Evolutionary conservation across 192 early-diverging fungal genomes (phyloP).

Genomic region (Linnemannia exigua): DNA sequence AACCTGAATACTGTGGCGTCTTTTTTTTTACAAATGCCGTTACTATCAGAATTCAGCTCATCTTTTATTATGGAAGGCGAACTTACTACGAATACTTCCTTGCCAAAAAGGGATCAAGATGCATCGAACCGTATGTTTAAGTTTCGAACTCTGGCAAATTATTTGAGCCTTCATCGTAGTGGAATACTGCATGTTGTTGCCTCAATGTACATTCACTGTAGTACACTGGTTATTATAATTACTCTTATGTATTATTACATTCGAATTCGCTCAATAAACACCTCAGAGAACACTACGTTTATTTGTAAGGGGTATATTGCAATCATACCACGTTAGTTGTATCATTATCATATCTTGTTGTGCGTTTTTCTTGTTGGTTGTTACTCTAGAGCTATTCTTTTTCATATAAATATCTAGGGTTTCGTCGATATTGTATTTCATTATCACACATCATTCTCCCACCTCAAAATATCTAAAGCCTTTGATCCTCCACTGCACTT

Average conservation of each 20-base stretch:
- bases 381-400: not conserved
- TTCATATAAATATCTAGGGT: conserved; percentile 15
- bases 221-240: not conserved
- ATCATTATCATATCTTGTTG: conserved; percentile 6
- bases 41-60: conserved; percentile 4
- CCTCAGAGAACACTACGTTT: conserved; percentile 21
- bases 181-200: not conserved
- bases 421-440: conserved; percentile 8
- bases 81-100: conserved; percentile 2
- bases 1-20: not conserved
- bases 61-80: not conserved
- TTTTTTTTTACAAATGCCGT: conserved; percentile 4
- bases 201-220: not conserved
- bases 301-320: conserved; percentile 19
- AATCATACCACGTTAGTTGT: conserved; percentile 3
- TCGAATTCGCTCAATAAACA: conserved; percentile 9
- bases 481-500: conserved; percentile 2
- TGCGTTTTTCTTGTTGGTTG: conserved; percentile 9
- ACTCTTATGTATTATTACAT: not conserved
- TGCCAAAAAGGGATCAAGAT: conserved; percentile 17
- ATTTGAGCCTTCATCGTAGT: conserved; percentile 10
- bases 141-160: conserved; percentile 17
- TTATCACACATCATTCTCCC: conserved; percentile 6
- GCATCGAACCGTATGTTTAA: conserved; percentile 6
- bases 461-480: not conserved